Percentiles rank a stretch among this genome's conserved stretches.
phyloP scores from a whole-genome alignment of 2,329 filamentous ascomycete species.

The Phialemoniopsis sp. region DNA sequence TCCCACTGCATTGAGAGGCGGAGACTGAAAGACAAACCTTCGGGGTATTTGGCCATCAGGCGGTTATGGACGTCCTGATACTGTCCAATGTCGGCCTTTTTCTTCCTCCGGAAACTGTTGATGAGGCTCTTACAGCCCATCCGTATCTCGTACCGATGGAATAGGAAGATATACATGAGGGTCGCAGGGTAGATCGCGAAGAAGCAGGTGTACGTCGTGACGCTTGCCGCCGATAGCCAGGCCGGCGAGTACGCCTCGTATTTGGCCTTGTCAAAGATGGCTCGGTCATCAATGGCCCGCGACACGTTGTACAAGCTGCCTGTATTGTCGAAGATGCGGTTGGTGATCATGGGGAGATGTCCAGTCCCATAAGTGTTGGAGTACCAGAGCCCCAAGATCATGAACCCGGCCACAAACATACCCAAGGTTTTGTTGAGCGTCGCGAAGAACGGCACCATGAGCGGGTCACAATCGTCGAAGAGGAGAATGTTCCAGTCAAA shows the following conservation, averaged over 20 bases:
- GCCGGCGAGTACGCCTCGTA: slow-evolving; percentile 48
- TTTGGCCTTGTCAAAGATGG: slow-evolving; percentile 37
- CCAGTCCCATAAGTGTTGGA: slow-evolving; percentile 52
- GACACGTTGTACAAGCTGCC: slow-evolving; percentile 42
- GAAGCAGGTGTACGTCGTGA: slow-evolving; percentile 51
- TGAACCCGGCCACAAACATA: slow-evolving; percentile 47
- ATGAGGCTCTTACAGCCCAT: slow-evolving; percentile 44
- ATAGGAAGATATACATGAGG: slow-evolving; percentile 44
- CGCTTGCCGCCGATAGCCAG: slow-evolving; percentile 43
- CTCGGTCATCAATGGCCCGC: slow-evolving; percentile 32
- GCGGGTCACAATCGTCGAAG: slow-evolving; percentile 22
- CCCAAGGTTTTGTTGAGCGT: slow-evolving; percentile 60
- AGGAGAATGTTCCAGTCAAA: slow-evolving; percentile 33
- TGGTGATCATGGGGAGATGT: slow-evolving; percentile 46
- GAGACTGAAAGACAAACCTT: slow-evolving; percentile 14
- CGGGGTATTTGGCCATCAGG: slow-evolving; percentile 38
- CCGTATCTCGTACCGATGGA: slow-evolving; percentile 46
- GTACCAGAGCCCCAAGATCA: slow-evolving; percentile 55
- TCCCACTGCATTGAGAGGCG: not conserved
- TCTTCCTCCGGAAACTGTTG: slow-evolving; percentile 38
- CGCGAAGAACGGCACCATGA: slow-evolving; percentile 46
- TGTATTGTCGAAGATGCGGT: slow-evolving; percentile 45
- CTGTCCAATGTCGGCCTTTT: slow-evolving; percentile 20
- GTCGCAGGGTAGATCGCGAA: slow-evolving; percentile 51
- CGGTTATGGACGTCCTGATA: slow-evolving; percentile 36